Base-by-base conservation (phyloP, 805 yeast species). In the Wickerhamiella bombiphila region DNA sequence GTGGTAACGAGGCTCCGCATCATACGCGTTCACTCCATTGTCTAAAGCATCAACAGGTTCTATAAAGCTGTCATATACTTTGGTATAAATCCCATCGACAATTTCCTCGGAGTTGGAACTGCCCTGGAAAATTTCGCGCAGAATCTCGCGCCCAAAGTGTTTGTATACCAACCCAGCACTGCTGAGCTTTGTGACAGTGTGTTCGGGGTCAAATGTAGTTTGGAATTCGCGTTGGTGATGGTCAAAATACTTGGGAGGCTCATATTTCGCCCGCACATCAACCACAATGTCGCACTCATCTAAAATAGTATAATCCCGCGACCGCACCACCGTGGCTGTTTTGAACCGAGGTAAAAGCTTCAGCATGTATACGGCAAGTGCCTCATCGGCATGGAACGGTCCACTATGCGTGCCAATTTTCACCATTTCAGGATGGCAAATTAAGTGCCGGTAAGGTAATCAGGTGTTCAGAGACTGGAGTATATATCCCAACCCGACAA, bases 301-400 rank as follows among this genome's bases (percentile, higher is more conserved):
- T 79, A 94, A 80, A 40, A 73, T 78, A 13, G 64, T 71, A 7
- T 86, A 79, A 43, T 76, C 77, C 63, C 98, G 72, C 3, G 95
- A 80, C 57, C 98, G 75, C 16, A 81, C 71, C 16, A 91, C 65
- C 37, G 65, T 66, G 16, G 94, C 76, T 42, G 73, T 65, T 34
- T 69, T 54, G 58, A 59, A 91, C 55, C 69, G 66, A 6, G 94
- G 91, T 34, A 88, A 61, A 15, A 73, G 62, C 47, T 70, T 72
- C 40, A 91, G 63, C 78, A 91, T 74, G 57, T 69, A 86, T 2
- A 88, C 94, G 2, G 97, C 98, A 36, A 91, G 68, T 8, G 94
- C 76, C 58, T 91, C 98, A 58, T 91, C 98, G 8, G 97, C 97
- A 55, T 91, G 98, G 67, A 91, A 91, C 0, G 85, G 70, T 5